Evolutionary conservation across 1,139 yeast genomes (phyloP), one percentile per base, ranked within the genome.

Genomic region (Trichomonascaceae sp.): DNA sequence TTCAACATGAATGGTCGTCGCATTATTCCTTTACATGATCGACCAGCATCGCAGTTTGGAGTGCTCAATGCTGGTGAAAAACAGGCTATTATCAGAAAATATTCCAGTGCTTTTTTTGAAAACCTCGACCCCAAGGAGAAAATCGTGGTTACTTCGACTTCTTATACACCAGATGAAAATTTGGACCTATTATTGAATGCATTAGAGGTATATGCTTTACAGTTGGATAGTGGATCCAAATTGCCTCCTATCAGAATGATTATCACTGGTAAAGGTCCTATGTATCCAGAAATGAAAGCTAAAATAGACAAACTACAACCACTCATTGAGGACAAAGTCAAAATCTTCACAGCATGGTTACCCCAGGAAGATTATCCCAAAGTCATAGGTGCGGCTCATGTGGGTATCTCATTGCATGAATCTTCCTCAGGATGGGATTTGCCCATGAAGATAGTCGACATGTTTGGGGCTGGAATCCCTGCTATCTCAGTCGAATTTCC

Each of bases 121-220:
- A 43, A 36, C 30, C 43, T 44, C 13, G 24, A 44, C 13, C 38
- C 36, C 8, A 39, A 18, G 13, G 88, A 85, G 63, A 84, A 82
- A 60, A 71, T 91, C 9, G 64, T 93, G 15, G 82, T 93, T 3
- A 85, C 95, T 1, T 85, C 97, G 0, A 93, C 99, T 0, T 89
- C 97, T 0, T 95, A 90, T 68, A 93, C 99, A 0, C 95, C 95
- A 0, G 99, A 95, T 68, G 99, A 95, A 70, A 96, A 95, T 66
- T 81, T 93, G 56, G 74, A 74, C 48, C 71, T 87, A 36, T 72
- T 95, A 18, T 70, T 93, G 17, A 81, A 84, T 17, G 90, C 96
- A 0, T 74, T 93, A 55, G 77, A 78, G 53, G 60, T 69, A 15
- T 85, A 88, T 61, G 95, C 87, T 54, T 61, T 68, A 39, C 63